These are phyloP conservation scores for Stenocarpella maydis DNA, from an alignment of 2,329 filamentous ascomycete genomes.

Conservation along the genomic window DNA sequence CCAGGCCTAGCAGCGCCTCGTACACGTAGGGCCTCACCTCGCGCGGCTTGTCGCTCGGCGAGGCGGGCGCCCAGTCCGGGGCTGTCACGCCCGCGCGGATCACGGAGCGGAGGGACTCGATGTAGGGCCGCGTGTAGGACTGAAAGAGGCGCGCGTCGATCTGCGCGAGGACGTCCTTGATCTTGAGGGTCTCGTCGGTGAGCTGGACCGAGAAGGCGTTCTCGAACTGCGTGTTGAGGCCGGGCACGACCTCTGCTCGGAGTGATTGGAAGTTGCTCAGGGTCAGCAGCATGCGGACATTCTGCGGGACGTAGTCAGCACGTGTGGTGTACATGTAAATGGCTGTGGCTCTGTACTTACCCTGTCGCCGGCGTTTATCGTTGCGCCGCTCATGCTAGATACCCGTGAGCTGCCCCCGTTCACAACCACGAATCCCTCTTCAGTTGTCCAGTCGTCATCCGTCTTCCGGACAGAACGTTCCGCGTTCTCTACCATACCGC, in stretches of 20 bases:
- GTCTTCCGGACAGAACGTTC: constrained; percentile 75
- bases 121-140: constrained; percentile 84
- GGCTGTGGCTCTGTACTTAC: constrained; percentile 48
- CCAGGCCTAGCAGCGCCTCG: constrained; percentile 82
- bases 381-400: constrained; percentile 50
- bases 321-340: background rate
- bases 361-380: constrained; percentile 63
- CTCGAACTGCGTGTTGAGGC: constrained; percentile 91
- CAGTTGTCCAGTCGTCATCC: constrained; percentile 68
- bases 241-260: constrained; percentile 82
- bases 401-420: constrained; percentile 41
- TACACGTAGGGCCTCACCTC: constrained; percentile 91
- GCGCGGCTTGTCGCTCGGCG: constrained; percentile 63
- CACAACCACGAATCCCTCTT: constrained; percentile 53
- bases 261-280: constrained; percentile 90
- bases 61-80: constrained; percentile 73
- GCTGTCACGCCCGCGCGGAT: constrained; percentile 77
- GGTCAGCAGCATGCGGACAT: constrained; percentile 91
- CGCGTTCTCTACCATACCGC: constrained; percentile 96
- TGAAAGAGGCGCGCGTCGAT: constrained; percentile 93
- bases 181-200: constrained; percentile 91
- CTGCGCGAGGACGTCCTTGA: constrained; percentile 87
- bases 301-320: constrained; percentile 58
- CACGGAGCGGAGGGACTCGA: constrained; percentile 71
- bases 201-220: constrained; percentile 93